Base-by-base conservation (phyloP, 2,329 filamentous ascomycete genomes). In the Penicillium sp. region DNA sequence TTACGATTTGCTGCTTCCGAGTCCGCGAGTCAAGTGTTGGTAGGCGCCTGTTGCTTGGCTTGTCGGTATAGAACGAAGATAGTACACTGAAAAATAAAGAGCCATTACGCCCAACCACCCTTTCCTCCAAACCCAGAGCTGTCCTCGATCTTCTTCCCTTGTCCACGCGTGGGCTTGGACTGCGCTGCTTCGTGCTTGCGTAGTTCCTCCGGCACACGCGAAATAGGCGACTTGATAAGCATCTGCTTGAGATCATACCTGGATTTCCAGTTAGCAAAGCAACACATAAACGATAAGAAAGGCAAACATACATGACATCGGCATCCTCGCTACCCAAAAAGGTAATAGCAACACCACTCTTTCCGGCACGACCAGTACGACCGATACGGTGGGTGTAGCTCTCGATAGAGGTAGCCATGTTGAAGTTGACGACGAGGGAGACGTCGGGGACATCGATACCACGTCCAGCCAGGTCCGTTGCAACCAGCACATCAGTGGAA, bases 401-500 rank as follows among this genome's bases (percentile, higher is more conserved):
- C 74, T 98, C 93, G 59, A 98, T 97, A 60, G 79, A 89, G 10
- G 76, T 84, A 0, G 93, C 87, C 93, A 98, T 97, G 78, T 97
- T 98, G 81, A 97, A 98, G 76, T 98, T 98, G 68, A 98, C 81
- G 49, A 98, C 93, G 52, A 98, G 80, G 54, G 83, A 88, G 35
- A 98, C 93, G 66, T 97, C 93, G 0, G 88, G 84, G 3, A 98
- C 91, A 72, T 98, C 93, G 69, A 98, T 96, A 89, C 93, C 93
- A 77, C 93, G 84, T 55, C 92, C 93, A 1, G 93, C 93, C 49
- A 98, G 77, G 73, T 98, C 93, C 1, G 93, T 98, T 0, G 93
- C 93, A 45, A 98, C 93, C 32, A 98, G 81, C 0, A 98, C 88
- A 55, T 95, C 87, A 0, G 88, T 88, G 44, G 81, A 75, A 29